phyloP scores from a whole-genome alignment of 495 filamentous ascomycete species.

The Recurvomyces mirabilis region DNA sequence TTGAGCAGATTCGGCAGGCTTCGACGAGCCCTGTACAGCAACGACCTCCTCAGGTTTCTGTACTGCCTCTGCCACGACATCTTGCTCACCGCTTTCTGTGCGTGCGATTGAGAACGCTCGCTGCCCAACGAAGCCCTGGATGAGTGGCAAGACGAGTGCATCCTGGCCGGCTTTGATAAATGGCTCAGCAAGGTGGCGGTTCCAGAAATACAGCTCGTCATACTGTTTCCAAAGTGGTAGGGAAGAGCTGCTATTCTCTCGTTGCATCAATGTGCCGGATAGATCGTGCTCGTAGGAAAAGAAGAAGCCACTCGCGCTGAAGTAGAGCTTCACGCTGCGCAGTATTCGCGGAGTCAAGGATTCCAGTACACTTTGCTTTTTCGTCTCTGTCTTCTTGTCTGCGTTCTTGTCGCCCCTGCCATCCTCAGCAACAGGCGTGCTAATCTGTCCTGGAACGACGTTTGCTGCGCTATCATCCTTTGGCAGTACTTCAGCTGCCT shows the following conservation, averaged over 20 bases:
- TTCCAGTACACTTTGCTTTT: constrained; percentile 29
- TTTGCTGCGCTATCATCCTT: neutral
- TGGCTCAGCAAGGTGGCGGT: constrained; percentile 57
- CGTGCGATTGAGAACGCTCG: constrained; percentile 56
- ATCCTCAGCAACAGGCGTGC: neutral
- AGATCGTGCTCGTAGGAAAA: constrained; percentile 89
- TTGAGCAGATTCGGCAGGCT: too few relatives aligned
- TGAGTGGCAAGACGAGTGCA: constrained; percentile 63
- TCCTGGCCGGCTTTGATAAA: constrained; percentile 61
- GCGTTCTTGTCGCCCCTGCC: constrained; percentile 14
- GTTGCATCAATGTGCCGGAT: constrained; percentile 51
- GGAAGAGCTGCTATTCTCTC: constrained; percentile 32
- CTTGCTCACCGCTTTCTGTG: constrained; percentile 19
- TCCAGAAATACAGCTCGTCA: constrained; percentile 88
- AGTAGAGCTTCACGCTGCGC: constrained; percentile 66
- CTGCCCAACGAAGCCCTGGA: constrained; percentile 94
- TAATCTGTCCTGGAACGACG: neutral
- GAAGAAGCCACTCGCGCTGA: constrained; percentile 71
- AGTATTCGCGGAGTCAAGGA: constrained; percentile 73
- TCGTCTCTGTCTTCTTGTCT: constrained; percentile 20
- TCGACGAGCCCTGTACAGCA: constrained; percentile 6
- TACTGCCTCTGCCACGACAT: constrained; percentile 22
- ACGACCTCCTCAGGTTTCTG: constrained; percentile 16
- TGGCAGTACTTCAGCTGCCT: neutral
- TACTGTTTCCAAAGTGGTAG: constrained; percentile 57